Evolutionary conservation across 2,329 filamentous ascomycete genomes (phyloP), one percentile per base, ranked within the genome.

Genomic region (Purpureocillium takamizusanense): DNA sequence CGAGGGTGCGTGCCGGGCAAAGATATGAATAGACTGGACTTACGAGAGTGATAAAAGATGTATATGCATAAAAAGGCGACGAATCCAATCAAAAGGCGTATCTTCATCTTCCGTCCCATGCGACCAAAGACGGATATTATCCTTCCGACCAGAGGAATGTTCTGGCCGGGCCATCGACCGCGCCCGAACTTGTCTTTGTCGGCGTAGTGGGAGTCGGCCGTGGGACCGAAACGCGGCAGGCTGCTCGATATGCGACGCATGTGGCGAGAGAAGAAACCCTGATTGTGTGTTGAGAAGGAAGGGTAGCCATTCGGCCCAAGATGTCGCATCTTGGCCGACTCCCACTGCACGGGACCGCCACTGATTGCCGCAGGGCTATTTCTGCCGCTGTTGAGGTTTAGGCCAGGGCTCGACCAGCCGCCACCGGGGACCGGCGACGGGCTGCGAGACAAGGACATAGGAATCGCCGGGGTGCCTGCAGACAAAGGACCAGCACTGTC

Each of bases 391-490:
- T 77, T 86, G 43, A 83, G 79, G 54, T 78, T 83, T 55, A 86
- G 72, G 46, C 81, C 86, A 40, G 84, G 87, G 63, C 83, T 92
- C 40, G 86, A 79, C 89, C 90, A 95, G 51, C 88, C 88, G 56
- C 86, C 87, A 52, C 84, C 83, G 44, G 80, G 83, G 46, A 79
- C 75, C 45, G 89, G 90, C 40, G 87, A 95, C 36, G 89, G 86
- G 56, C 86, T 94, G 63, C 87, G 80, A 49, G 88, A 92, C 46
- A 90, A 67, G 49, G 85, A 85, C 89, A 95, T 95, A 52, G 67
- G 63, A 48, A 62, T 54, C 51, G 65, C 69, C 32, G 77, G 72
- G 37, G 71, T 79, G 54, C 74, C 70, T 74, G 60, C 7, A 8
- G 37, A 21, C 39, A 21, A 29, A 28, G 31, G n/a, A 12, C 8